Base-by-base conservation (phyloP, 1,284 basidiomycete species). In the Kalmanozyma brasiliensis region DNA sequence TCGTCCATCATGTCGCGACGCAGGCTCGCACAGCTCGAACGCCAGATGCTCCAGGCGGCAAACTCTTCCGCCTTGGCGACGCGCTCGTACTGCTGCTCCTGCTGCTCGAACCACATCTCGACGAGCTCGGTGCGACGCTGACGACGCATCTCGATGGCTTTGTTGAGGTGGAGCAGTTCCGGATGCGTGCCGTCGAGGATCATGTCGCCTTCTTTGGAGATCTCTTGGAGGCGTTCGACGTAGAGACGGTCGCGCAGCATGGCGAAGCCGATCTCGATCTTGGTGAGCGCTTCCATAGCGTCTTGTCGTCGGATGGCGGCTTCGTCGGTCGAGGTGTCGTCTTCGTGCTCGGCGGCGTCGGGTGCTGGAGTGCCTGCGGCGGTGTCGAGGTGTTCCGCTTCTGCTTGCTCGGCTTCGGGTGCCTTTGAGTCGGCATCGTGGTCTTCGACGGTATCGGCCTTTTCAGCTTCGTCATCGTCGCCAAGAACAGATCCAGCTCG, bases 1-100 rank as follows among this genome's bases (percentile, higher is more conserved):
- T 93, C 91, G 0, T 91, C 87, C 49, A 93, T 88, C 89, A 93
- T 90, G 16, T 89, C 87, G 0, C 87, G 89, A 69, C 93, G 89
- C n/a, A 93, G 83, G 42, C 45, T 42, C 4, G 65, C 61, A 23
- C 60, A 73, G 47, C 58, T 65, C 3, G 69, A 70, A 4, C 87
- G 88, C 46, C 87, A 85, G 40, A 88, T 87, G 73, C 89, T 88
- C 65, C 87, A 87, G 16, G 87, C 86, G 0, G 91, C 89, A 6
- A 92, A 85, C 43, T 83, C 79, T 34, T 82, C 79, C 0, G 76
- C 69, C 53, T 89, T 88, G 8, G 91, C 83, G 2, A 90, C 87
- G 57, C 89, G 89, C 76, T 91, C 89, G 45, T 89, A 87, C 57
- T 92, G 85, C 53, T 86, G 86, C 8, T 88, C 87, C 8, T 93